Base-by-base conservation (phyloP, 139 green algal genomes). In the Picochlorum sp. region DNA sequence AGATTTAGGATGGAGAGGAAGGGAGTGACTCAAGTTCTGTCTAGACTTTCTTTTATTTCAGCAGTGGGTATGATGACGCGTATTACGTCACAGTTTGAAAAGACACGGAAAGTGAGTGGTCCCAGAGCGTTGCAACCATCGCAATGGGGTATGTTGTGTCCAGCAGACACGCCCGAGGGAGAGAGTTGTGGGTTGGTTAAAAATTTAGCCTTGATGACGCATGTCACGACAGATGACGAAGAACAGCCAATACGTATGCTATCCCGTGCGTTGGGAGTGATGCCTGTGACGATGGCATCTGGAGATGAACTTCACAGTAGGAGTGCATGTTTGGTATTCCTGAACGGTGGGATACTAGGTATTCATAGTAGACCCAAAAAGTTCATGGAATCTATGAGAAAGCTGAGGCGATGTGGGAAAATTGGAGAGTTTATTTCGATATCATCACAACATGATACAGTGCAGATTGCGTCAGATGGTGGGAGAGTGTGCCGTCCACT, bases 71-170 rank as follows among this genome's bases (percentile, higher is more conserved):
- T 98, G 89, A 98, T 99, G 94, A 98, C 94, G 9, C 84, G 91
- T 68, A 97, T 99, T 83, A 96, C 79, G 20, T 88, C 71, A 3
- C 94, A 98, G 81, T 98, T 99, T 83, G 94, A 99, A 56, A 98
- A 98, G 81, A 97, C 92, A 18, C 76, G 92, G 49, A 99, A 99
- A 84, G 90, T 96, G 37, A 86, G 69, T 3, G 92, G 89, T 3
- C 92, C 90, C 6, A 80, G 92, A 21, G 85, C 87, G 9, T 77
- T 98, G 74, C 90, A 97, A 78, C 88, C 89, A 26, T 87, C 69
- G 62, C 92, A 99, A 86, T 99, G 94, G 94, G 94, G 94, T 70
- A 96, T 97, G 87, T 69, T 98, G 38, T 99, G 94, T 77, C 94
- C 94, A 2, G 84, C 83, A 20, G 94, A 99, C 81, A 99, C 94